These are phyloP conservation scores for Didymella sp. DNA, from an alignment of 2,329 filamentous ascomycete genomes.

Conservation along the genomic window DNA sequence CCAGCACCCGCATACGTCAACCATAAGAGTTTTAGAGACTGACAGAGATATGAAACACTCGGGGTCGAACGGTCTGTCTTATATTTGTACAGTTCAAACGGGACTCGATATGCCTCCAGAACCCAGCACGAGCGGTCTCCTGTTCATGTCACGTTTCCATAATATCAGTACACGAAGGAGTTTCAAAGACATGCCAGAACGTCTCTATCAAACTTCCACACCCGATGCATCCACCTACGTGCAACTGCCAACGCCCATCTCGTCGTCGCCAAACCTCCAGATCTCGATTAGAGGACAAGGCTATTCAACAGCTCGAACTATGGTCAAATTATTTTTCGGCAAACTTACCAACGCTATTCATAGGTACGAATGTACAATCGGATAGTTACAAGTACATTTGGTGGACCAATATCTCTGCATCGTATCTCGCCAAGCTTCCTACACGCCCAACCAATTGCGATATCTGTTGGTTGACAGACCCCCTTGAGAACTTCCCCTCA, in stretches of 20 bases:
- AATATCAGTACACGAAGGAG: background rate
- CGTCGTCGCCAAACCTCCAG: background rate
- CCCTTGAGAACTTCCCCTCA: background rate
- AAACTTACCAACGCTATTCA: background rate
- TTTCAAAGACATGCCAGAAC: background rate
- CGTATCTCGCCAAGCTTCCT: background rate
- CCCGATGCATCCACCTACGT: background rate
- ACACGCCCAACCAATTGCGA: too few relatives aligned
- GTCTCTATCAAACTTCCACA: background rate
- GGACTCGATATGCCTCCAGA: background rate
- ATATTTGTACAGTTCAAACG: background rate
- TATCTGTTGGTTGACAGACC: background rate
- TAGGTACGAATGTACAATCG: background rate
- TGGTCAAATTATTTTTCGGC: background rate
- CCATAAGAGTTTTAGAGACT: background rate
- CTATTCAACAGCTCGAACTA: background rate
- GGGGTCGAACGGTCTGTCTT: background rate
- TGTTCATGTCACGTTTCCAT: background rate
- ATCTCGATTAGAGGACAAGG: background rate
- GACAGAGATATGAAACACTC: background rate
- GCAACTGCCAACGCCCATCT: background rate
- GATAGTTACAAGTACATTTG: background rate
- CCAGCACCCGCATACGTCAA: background rate
- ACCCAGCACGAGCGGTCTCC: conserved; percentile 7
- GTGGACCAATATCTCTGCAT: background rate